Evolutionary conservation across 2,329 filamentous ascomycete species (phyloP), one percentile per base, ranked within the genome.

Genomic region (Hirsutella rhossiliensis): DNA sequence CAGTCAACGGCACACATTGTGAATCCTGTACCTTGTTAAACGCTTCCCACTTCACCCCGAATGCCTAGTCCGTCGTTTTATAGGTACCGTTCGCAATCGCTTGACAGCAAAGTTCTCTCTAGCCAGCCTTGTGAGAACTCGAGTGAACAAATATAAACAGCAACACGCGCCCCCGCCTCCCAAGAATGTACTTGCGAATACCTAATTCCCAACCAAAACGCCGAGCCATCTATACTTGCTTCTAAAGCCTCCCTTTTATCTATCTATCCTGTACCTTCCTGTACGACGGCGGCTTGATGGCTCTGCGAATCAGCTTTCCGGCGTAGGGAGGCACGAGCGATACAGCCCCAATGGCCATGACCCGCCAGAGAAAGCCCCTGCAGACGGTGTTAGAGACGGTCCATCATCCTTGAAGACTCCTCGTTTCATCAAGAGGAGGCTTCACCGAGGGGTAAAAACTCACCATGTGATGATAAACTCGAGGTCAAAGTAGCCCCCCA

Each of bases 211-310:
- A 29, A 32, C 31, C 38, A 36, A 17, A 41, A 38, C 43, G 34
- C 41, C 34, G n/a, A 4, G 41, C 4, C 28, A 20, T 27, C 11
- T 5, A 37, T 37, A 34, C 13, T 5, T 5, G 12, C 31, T 5
- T n/a, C n/a, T 37, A 5, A 6, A 37, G 9, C n/a, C 15, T 5
- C 15, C 34, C 6, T 17, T n/a, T 65, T 64, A 83, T 47, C 80
- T 64, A 83, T 47, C 80, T 76, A 38, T 75, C 82, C 64, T 84
- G 82, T 40, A 98, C 89, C 69, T 98, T 98, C 56, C 92, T 76
- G 67, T 96, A 97, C 58, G 85, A 94, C 18, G 89, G 89, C 49
- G 92, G 92, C 65, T 84, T 89, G 72, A 94, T 82, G 48, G 80
- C 87, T 57, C 87, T 75, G 55, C 84, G 75, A 51, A 96, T 84